Percentiles rank a stretch among this genome's conserved stretches.
phyloP scores from a whole-genome alignment of 352 stramenopile genomes.

The Phytophthora hibernalis region DNA sequence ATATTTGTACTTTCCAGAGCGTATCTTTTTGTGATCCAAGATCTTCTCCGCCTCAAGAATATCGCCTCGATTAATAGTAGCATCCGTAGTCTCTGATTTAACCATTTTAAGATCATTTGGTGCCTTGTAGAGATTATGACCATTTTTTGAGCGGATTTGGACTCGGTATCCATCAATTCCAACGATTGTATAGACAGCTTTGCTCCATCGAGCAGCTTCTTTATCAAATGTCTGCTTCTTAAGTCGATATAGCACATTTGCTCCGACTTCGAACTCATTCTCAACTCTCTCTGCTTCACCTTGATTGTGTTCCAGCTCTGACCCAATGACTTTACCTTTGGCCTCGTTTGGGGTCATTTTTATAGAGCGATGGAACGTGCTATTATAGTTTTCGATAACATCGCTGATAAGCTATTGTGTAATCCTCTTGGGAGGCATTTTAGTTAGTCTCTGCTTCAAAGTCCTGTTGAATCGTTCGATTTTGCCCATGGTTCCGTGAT shows the following conservation, averaged over 20 bases:
- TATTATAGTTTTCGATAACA: slow-evolving; percentile 25
- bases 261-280: background rate
- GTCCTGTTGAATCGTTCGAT: no score
- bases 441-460: no score
- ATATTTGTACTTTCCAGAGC: no score
- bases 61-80: background rate
- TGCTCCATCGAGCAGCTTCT: no score
- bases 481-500: no score
- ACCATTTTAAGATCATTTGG: no score
- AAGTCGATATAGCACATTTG: background rate
- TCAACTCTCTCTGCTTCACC: slow-evolving; percentile 9
- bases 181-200: background rate
- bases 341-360: slow-evolving; percentile 25
- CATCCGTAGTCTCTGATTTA: no score
- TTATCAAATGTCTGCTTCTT: background rate
- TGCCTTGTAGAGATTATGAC: no score
- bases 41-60: background rate
- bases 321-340: slow-evolving; percentile 33
- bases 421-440: slow-evolving; percentile 8
- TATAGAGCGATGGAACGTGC: slow-evolving; percentile 21
- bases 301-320: slow-evolving; percentile 36
- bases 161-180: no score
- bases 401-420: slow-evolving; percentile 33
- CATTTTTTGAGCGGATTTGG: no score
- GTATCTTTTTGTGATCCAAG: no score